Evolutionary conservation across 2,329 filamentous ascomycete genomes (phyloP), one percentile per base, ranked within the genome.

Genomic region (Fusarium penzigii): DNA sequence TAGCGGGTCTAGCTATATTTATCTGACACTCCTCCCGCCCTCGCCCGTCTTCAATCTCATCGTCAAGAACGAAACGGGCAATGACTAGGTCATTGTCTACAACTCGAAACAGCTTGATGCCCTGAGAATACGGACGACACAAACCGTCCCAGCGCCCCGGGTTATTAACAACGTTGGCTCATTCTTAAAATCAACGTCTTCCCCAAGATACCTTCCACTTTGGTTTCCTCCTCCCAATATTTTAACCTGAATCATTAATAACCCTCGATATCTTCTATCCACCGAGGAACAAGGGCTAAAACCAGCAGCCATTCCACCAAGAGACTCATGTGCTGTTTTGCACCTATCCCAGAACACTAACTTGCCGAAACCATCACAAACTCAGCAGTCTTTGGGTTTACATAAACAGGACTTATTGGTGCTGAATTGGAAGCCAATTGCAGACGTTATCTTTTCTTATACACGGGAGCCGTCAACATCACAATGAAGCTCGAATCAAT

Each of bases 221-320:
- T 53, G 25, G 34, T 43, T 39, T 48, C 44, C 45, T 40, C 46
- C 51, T 45, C 53, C 45, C 48, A 29, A 45, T 48, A 49, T 36
- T 17, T 53, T 51, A 50, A 25, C 20, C 52, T 43, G 64, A 63
- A 64, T 64, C 56, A 34, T 48, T 64, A 64, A 64, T 63, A 52
- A 53, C 43, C 40, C 32, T 14, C 32, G 32, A 14, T 11, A 36
- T 14, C 32, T 12, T 49, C 40, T 25, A 42, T 53, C 52, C 20
- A 25, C 4, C 20, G 5, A 7, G 20, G 7, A 7, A 7, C 20
- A 25, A 25, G 4, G 7, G 4, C 7, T 7, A 7, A 25, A 25
- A 7, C 20, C 20, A 25, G 20, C 20, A 25, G 20, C 20, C 4
- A 7, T 25, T 5, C 7, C 20, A 25, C 20, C 20, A 7, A 25